A percentile compares a stretch with the other conserved stretches of the same genome.
phyloP scores from a whole-genome alignment of 169 alveolate species.

The Plasmodium knowlesi region DNA sequence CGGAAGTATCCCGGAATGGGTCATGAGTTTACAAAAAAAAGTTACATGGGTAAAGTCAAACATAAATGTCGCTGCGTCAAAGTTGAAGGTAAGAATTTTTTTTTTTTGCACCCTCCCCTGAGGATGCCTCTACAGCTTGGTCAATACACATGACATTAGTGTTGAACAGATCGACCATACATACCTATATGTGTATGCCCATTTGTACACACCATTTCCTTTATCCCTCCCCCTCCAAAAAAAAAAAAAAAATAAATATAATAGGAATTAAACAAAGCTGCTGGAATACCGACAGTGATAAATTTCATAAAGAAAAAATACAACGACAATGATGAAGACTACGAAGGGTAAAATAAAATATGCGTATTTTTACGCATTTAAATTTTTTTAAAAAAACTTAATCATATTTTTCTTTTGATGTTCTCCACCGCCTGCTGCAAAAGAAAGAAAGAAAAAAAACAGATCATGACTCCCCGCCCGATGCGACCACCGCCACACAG shows the following conservation, averaged over 20 bases:
- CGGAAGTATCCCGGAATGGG: constrained; percentile 84
- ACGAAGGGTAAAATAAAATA: constrained; percentile 24
- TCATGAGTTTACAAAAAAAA: constrained; percentile 86
- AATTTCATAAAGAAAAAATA: constrained; percentile 55
- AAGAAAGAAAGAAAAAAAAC: neutral
- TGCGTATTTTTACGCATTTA: neutral
- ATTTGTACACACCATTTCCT: neutral
- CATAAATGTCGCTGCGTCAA: constrained; percentile 62
- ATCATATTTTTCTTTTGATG: neutral
- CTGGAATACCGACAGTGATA: constrained; percentile 54
- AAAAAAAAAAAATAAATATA: neutral
- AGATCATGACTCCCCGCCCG: neutral
- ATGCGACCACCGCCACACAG: neutral
- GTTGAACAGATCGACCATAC: neutral
- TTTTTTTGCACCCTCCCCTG: neutral
- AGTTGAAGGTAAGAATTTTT: constrained; percentile 17
- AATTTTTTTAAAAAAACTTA: neutral
- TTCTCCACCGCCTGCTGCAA: neutral
- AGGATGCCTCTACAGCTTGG: neutral
- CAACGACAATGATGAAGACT: constrained; percentile 13
- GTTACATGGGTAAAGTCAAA: constrained; percentile 82
- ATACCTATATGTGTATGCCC: constrained; percentile 10
- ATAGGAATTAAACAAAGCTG: constrained; percentile 59
- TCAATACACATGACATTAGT: neutral
- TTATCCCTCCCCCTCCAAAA: neutral